Evolutionary conservation across 2,329 filamentous ascomycete species (phyloP), one percentile per base, ranked within the genome.

Genomic region (Botryotinia calthae): DNA sequence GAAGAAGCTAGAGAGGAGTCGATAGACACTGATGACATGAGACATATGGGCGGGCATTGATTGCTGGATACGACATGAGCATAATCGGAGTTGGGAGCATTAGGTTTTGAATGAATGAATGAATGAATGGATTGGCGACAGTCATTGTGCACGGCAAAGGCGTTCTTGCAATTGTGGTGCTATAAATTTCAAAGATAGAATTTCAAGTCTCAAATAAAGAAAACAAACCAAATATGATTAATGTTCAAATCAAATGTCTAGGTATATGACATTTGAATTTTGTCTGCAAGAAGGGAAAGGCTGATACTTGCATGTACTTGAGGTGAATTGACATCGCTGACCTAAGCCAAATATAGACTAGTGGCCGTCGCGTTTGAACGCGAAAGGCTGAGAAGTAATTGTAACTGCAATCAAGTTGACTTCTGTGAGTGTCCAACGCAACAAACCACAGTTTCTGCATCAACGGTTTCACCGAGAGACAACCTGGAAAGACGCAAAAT

Each of bases 41-140:
- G 51, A 69, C 56, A 71, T 67, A 71, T 66, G 70, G 70, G 61
- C 25, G 59, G 67, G 59, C 61, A 70, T 34, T 70, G 66, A 62
- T 64, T 51, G 63, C 70, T 67, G 70, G 70, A 72, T 68, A 72
- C 62, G 48, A 72, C 58, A 72, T 72, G 54, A 40, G 59, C 42
- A 72, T 70, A 66, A 64, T 54, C 20, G 72, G 72, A 73, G 72
- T 73, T 73, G 40, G 54, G 67, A 68, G 72, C 72, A 71, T 71
- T 51, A 42, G 67, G 61, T 72, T 71, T 69, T 54, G 48, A 62
- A 72, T 74, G 56, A 58, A 56, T 31, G 65, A 28, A 56, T 56
- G 51, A 51, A 56, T 56, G 51, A 56, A 56, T 18, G 51, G 51
- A 56, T 31, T 31, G 65, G 48, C 64, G 69, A 34, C 56, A 59